Conservation (phyloP, 1,284 basidiomycete genomes). For the Leccinum proximum region DNA sequence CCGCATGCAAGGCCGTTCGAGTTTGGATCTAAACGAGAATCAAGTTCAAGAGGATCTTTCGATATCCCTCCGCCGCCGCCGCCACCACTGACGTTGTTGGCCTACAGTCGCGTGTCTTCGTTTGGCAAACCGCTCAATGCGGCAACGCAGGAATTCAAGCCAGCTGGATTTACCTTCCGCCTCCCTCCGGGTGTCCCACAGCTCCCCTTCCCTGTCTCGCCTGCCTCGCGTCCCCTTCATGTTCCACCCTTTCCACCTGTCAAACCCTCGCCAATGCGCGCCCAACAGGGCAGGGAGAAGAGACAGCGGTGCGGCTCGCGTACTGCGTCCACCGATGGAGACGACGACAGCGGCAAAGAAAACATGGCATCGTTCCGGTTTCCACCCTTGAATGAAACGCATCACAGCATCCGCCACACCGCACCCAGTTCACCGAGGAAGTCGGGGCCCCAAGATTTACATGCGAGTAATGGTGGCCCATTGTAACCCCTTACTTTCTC, state of each 20-base stretch:
- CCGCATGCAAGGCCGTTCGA: slow-evolving; percentile 80
- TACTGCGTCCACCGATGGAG: slow-evolving; percentile 40
- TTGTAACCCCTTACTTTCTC: slow-evolving; percentile 66
- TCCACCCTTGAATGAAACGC: slow-evolving; percentile 51
- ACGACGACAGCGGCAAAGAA: slow-evolving; percentile 40
- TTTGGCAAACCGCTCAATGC: slow-evolving; percentile 68
- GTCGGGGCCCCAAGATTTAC: slow-evolving; percentile 23
- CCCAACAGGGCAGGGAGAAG: slow-evolving; percentile 71
- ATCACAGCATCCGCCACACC: slow-evolving; percentile 45
- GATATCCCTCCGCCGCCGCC: slow-evolving; percentile 31
- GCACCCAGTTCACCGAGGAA: slow-evolving; percentile 38
- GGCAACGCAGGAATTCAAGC: slow-evolving; percentile 78
- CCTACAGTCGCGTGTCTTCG: slow-evolving; percentile 59
- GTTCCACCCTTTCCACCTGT: slow-evolving; percentile 30
- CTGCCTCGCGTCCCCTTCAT: slow-evolving; percentile 34
- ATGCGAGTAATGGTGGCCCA: slow-evolving; percentile 30
- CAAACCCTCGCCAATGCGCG: slow-evolving; percentile 30
- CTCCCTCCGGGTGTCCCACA: slow-evolving; percentile 62
- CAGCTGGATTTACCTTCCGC: slow-evolving; percentile 65
- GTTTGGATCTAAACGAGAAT: slow-evolving; percentile 45
- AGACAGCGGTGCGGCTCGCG: slow-evolving; percentile 54
- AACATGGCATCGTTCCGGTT: slow-evolving; percentile 75
- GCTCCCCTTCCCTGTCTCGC: slow-evolving; percentile 38
- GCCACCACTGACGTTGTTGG: slow-evolving; percentile 35
- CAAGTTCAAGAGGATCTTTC: slow-evolving; percentile 33